Percentiles rank a stretch among this genome's conserved stretches.
phyloP scores from a whole-genome alignment of 164 flowering plant species.

The Annona squamosa region DNA sequence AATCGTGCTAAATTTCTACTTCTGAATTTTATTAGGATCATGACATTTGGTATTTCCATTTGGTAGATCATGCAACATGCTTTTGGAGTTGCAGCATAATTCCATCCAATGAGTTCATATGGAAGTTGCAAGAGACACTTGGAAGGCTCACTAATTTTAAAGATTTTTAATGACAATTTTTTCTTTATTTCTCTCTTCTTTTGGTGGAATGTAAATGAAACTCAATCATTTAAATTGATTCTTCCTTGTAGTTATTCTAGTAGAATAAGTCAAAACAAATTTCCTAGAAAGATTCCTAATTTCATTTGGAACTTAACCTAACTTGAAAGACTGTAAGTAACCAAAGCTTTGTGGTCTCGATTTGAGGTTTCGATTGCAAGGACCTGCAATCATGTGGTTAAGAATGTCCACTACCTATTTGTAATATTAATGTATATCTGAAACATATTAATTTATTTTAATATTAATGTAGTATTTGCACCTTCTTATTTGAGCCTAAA shows the following conservation, averaged over 20 bases:
- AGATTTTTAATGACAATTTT: slow-evolving; percentile 18
- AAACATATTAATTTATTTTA: no score
- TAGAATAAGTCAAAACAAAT: slow-evolving; percentile 33
- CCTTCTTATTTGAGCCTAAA: no score
- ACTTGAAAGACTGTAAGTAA: slow-evolving; percentile 26
- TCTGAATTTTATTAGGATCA: no score
- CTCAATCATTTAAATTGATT: not conserved
- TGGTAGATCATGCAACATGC: not conserved
- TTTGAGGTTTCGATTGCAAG: slow-evolving; percentile 29
- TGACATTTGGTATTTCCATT: not conserved
- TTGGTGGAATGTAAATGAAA: no score
- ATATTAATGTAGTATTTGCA: no score
- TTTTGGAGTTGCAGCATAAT: slow-evolving; percentile 15
- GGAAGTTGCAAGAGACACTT: slow-evolving; percentile 12
- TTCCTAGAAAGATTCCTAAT: slow-evolving; percentile 34
- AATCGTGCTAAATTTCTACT: not conserved
- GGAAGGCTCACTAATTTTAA: slow-evolving; percentile 11
- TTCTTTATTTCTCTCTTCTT: not conserved
- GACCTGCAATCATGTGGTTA: slow-evolving; percentile 55
- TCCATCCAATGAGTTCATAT: slow-evolving; percentile 16
- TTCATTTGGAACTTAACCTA: slow-evolving; percentile 23
- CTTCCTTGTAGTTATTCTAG: slow-evolving; percentile 12
- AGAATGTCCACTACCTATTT: slow-evolving; percentile 67
- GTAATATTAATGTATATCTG: no score
- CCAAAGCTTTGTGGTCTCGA: not conserved